Conservation (phyloP, 352 stramenopile species). For the Bremia lactucae region DNA sequence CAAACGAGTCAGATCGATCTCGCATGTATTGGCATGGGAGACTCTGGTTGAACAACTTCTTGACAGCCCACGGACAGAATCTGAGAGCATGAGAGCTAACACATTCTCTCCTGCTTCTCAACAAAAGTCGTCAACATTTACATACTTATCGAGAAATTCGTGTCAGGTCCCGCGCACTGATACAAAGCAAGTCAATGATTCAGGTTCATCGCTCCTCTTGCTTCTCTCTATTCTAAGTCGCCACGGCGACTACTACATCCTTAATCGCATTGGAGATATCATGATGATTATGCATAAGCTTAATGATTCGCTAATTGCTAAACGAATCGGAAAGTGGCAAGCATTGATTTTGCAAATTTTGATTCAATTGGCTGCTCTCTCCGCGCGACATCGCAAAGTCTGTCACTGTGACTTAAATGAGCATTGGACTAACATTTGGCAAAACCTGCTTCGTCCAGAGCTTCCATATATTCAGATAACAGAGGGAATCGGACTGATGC, state of each 20-base stretch:
- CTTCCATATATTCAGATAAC: slow-evolving; percentile 40
- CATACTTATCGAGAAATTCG: slow-evolving; percentile 16
- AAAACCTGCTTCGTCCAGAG: slow-evolving; percentile 36
- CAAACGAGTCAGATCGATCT: slow-evolving; percentile 18
- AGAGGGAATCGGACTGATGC: slow-evolving; percentile 28
- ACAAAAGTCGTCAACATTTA: slow-evolving; percentile 12
- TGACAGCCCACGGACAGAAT: slow-evolving; percentile 17
- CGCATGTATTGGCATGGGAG: slow-evolving; percentile 32
- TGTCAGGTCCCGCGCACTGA: slow-evolving; percentile 13
- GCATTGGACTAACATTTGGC: slow-evolving; percentile 37
- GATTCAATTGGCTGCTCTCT: slow-evolving; percentile 40
- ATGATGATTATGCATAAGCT: slow-evolving; percentile 47
- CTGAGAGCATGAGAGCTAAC: slow-evolving; percentile 11
- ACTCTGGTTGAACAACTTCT: slow-evolving; percentile 31
- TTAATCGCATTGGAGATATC: slow-evolving; percentile 46
- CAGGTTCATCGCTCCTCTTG: slow-evolving; percentile 33
- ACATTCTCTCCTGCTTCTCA: slow-evolving; percentile 17
- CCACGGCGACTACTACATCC: slow-evolving; percentile 41
- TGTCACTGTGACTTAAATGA: slow-evolving; percentile 30
- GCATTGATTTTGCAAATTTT: slow-evolving; percentile 34
- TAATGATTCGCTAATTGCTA: slow-evolving; percentile 27
- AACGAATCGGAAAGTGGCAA: slow-evolving; percentile 40
- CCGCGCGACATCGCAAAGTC: slow-evolving; percentile 17
- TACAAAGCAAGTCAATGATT: slow-evolving; percentile 24
- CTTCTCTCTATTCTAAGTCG: slow-evolving; percentile 34